Evolutionary conservation across 495 filamentous ascomycete genomes (phyloP), one percentile per base, ranked within the genome.

Genomic region (Penicillium paradoxum): DNA sequence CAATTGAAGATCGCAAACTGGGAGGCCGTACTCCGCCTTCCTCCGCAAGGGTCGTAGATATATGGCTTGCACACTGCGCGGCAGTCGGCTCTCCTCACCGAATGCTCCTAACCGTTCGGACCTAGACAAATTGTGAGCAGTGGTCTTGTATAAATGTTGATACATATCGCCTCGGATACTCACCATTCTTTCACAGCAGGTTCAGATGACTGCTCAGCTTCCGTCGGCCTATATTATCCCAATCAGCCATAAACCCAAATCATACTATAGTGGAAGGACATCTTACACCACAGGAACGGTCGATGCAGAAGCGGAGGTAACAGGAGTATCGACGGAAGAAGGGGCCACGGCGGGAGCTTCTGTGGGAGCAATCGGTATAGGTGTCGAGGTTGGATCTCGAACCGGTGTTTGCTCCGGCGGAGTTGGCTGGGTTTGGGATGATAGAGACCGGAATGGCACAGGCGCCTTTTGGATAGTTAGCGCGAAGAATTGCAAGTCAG

Each of bases 1-100:
- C 45, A 98, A 74, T 67, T 97, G 93, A 46, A 98, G 83, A 63
- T 96, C 84, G 72, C 91, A 96, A 38, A 86, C 79, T 17, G 90
- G 90, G 18, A 95, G 76, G 30, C 89, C 89, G 59, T 89, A 82
- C 57, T 84, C 63, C 34, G 88, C 75, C 51, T 72, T 71, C 54
- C 89, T 87, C 51, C 88, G 88, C 27, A 97, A 83, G 6, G 93
- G 93, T 49, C 85, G 79, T 40, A 96, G 78, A 68, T 95, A 95
- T 30, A 95, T 67, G 11, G 91, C 86, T 78, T 96, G 89, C 45
- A 96, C 83, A 44, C 81, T 82, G 58, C 86, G 76, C 43, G 89
- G 88, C 29, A 86, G 71, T 61, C 87, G 84, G 51, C 78, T 67
- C 3, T 75, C 62, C 17, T 64, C 41, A 19, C 52, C 63, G 22